Conservation (phyloP, 2,329 filamentous ascomycete species). For the Beauveria medogensis region DNA sequence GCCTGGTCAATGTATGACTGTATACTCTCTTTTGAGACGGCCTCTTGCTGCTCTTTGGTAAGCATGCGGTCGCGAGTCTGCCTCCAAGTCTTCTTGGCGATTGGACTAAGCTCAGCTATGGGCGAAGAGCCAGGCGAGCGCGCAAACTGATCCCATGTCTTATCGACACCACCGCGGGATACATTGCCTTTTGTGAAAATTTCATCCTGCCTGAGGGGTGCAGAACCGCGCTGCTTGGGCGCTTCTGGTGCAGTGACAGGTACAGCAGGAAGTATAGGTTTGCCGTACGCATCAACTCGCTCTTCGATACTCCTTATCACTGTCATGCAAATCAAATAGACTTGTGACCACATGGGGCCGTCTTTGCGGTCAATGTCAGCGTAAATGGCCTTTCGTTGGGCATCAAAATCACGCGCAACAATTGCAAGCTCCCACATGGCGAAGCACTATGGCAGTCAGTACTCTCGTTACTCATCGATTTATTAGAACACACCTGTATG, state of each 20-base stretch:
- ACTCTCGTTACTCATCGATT: neutral
- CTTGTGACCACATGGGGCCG: slow-evolving; percentile 73
- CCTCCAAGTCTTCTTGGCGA: slow-evolving; percentile 41
- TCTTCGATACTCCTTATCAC: slow-evolving; percentile 59
- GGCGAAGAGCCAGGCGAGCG: slow-evolving; percentile 41
- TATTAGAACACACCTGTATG: slow-evolving; percentile 49
- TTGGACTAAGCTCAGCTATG: slow-evolving; percentile 39
- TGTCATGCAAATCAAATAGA: slow-evolving; percentile 61
- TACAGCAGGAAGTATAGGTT: slow-evolving; percentile 29
- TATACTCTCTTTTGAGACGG: slow-evolving; percentile 41
- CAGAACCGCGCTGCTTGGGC: slow-evolving; percentile 28
- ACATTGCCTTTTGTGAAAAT: slow-evolving; percentile 35
- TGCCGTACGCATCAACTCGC: slow-evolving; percentile 57
- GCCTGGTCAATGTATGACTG: slow-evolving; percentile 40
- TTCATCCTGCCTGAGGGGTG: slow-evolving; percentile 36
- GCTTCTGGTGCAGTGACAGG: slow-evolving; percentile 23
- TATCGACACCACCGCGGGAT: slow-evolving; percentile 37
- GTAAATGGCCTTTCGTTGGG: slow-evolving; percentile 75
- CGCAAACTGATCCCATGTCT: slow-evolving; percentile 34
- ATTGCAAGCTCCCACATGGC: slow-evolving; percentile 85
- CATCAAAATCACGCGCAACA: slow-evolving; percentile 66
- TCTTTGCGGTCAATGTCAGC: slow-evolving; percentile 78
- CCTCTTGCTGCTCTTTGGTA: slow-evolving; percentile 46
- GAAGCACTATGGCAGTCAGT: slow-evolving; percentile 38
- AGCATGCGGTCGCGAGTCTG: slow-evolving; percentile 41